Percentiles rank a stretch among this genome's conserved stretches.
These are phyloP conservation scores for Aristolochia fimbriata DNA, from an alignment of 164 flowering plant genomes.

Conservation along the genomic window DNA sequence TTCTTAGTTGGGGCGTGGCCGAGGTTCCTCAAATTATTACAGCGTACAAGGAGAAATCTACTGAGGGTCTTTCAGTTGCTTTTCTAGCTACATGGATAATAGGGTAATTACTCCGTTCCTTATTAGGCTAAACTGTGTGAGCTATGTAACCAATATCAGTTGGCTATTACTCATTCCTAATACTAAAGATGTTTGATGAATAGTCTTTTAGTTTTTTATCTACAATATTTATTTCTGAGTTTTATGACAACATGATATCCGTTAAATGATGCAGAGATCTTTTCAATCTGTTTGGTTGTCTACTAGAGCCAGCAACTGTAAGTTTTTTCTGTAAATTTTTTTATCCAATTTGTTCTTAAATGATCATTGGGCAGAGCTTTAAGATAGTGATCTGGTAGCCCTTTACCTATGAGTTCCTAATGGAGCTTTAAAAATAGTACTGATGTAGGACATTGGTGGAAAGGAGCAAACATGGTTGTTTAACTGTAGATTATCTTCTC, in stretches of 20 bases:
- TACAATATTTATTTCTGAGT: background rate
- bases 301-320: conserved; percentile 73
- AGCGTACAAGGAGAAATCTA: conserved; percentile 44
- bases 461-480: background rate
- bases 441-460: too few relatives aligned
- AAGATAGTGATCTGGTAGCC: background rate
- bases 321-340: conserved; percentile 22
- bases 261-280: conserved; percentile 41
- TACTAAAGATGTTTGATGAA: too few relatives aligned
- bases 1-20: conserved; percentile 63
- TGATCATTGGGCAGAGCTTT: background rate
- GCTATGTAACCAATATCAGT: too few relatives aligned
- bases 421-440: too few relatives aligned
- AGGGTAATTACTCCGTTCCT: conserved; percentile 31
- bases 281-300: conserved; percentile 64
- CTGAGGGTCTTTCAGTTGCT: conserved; percentile 52
- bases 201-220: background rate
- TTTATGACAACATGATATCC: background rate
- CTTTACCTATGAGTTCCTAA: too few relatives aligned
- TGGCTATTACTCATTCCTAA: too few relatives aligned
- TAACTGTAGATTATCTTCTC: background rate
- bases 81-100: conserved; percentile 63
- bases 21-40: conserved; percentile 74
- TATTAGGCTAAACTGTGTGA: background rate
- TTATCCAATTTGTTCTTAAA: background rate